Conservation (phyloP, 306 rosid species). For the Quercus ilex region DNA sequence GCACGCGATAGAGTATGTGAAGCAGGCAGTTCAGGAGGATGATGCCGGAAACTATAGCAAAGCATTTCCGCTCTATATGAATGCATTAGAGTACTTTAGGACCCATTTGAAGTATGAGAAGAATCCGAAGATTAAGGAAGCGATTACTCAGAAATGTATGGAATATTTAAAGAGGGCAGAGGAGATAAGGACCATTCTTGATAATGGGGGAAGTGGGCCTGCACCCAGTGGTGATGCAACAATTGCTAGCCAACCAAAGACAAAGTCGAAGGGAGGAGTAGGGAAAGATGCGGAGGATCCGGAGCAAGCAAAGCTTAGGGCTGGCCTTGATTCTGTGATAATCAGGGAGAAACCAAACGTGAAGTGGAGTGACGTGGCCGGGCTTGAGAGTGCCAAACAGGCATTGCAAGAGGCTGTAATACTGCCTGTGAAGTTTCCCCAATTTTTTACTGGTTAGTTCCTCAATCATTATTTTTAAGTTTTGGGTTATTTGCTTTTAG, state of each 20-base stretch:
- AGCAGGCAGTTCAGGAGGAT: conserved; percentile 95
- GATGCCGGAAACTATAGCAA: conserved; percentile 83
- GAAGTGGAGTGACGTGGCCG: conserved; percentile 77
- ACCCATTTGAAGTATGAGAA: conserved; percentile 94
- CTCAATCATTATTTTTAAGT: too few relatives aligned
- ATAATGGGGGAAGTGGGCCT: conserved; percentile 79
- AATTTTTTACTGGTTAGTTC: conserved; percentile 78
- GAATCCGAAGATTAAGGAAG: conserved; percentile 87
- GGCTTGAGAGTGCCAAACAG: conserved; percentile 91
- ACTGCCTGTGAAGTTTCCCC: conserved; percentile 86
- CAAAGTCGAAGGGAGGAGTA: conserved; percentile 76
- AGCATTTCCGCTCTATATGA: conserved; percentile 89
- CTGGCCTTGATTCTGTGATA: conserved; percentile 83
- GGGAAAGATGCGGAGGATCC: conserved; percentile 74
- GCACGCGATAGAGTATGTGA: conserved; percentile 92
- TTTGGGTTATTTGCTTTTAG: too few relatives aligned
- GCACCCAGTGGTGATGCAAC: conserved; percentile 90
- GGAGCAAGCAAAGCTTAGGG: conserved; percentile 81
- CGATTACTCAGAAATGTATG: conserved; percentile 78
- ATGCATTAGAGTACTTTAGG: conserved; percentile 89
- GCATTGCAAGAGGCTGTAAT: conserved; percentile 91
- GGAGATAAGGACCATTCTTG: conserved; percentile 83
- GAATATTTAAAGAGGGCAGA: conserved; percentile 93
- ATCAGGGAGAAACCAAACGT: conserved; percentile 90
- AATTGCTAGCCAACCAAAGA: conserved; percentile 68